Evolutionary conservation across 192 early-diverging fungal genomes (phyloP).

Genomic region (Backusella tarrabulga): DNA sequence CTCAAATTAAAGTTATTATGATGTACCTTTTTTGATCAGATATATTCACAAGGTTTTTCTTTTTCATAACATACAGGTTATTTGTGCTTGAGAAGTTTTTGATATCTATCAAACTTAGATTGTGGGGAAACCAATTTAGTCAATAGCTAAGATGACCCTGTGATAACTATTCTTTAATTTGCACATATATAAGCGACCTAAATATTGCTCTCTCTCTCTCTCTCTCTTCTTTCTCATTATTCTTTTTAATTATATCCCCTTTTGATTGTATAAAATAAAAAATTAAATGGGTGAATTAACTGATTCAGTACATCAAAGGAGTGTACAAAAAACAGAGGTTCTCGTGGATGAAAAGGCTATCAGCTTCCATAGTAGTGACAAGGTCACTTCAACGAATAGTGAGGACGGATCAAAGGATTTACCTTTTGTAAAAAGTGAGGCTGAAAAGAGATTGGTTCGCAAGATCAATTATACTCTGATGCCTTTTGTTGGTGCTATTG

Average conservation of each 20-base stretch:
- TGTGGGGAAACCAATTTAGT: not conserved
- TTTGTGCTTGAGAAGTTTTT: slow-evolving; percentile 4
- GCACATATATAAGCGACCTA: not conserved
- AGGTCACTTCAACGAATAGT: not conserved
- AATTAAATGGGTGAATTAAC: not conserved
- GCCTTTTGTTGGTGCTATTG: slow-evolving; percentile 17
- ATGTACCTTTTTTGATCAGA: not conserved
- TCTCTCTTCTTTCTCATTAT: not conserved
- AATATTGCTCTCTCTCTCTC: not conserved
- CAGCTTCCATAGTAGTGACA: not conserved
- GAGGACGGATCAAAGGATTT: not conserved
- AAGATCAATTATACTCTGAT: slow-evolving; percentile 19
- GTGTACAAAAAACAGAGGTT: not conserved
- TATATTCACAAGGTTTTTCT: not conserved
- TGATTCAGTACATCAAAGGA: not conserved
- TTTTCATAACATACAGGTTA: not conserved
- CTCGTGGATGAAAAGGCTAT: not conserved
- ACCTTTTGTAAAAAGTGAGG: slow-evolving; percentile 3
- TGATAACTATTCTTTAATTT: not conserved
- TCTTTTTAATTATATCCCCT: not conserved
- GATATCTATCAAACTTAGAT: not conserved
- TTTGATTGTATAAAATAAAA: not conserved
- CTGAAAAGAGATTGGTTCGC: slow-evolving; percentile 2
- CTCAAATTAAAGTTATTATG: not conserved
- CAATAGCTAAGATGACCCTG: not conserved